Base-by-base conservation (phyloP, 2,329 filamentous ascomycete species). In the Pseudogymnoascus sp. region DNA sequence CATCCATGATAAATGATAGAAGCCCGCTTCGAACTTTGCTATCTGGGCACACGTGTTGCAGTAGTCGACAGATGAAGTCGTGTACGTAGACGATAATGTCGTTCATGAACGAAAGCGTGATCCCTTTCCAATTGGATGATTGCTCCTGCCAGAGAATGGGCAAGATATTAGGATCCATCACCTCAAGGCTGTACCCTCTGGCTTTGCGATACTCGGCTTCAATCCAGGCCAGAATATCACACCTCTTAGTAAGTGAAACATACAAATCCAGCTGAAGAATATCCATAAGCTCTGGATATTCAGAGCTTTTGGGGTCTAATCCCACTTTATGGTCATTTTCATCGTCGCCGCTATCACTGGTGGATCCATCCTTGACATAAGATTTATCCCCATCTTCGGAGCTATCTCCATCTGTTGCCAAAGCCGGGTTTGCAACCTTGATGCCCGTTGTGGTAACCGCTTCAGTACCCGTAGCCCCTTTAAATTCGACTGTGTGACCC, bases 41-140 rank as follows among this genome's bases (percentile, higher is more conserved):
- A 57, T 84, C 79, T 18, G 57, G 59, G 34, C 62, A 65, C 18
- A 65, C 45, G 18, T 63, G 48, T 5, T 9, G 4, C 9, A 65
- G 33, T n/a, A 55, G 19, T n/a, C 62, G 56, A 26, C 13, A 59
- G 30, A 63, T 61, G 67, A 81, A 86, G 2, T 70, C 60, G 48
- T 86, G 82, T 0, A 84, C 76, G 0, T 79, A 60, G 0, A 72
- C 58, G 4, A 85, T 78, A 2, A 78, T 71, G 23, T 79, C 75
- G 61, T 76, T 77, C 5, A 82, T 72, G 62, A 85, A 81, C 0
- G 72, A 73, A 0, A 74, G 61, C 0, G 77, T 74, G 0, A 86
- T 66, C 0, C 61, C 48, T 0, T 71, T 65, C 83, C 83, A 85
- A 12, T 81, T 82, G 9, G 65, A 62, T 0, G 82, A 76, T 60